Conservation (phyloP, 108 stramenopile genomes). For the Schizochytrium sp. region DNA sequence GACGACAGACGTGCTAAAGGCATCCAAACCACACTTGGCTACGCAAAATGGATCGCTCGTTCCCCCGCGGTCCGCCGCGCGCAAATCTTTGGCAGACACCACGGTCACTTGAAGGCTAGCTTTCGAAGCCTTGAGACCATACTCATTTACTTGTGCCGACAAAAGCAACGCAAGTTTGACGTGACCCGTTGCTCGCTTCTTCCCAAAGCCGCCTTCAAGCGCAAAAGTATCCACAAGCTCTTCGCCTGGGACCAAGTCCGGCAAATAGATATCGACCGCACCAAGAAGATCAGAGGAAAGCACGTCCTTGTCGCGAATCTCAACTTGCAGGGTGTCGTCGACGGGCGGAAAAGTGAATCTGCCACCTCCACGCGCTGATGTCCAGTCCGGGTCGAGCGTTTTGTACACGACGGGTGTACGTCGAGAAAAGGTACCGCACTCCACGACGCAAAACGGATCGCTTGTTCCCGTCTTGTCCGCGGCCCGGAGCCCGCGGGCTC, state of each 20-base stretch:
- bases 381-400: slow-evolving; percentile 7
- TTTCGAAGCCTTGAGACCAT: background rate
- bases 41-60: slow-evolving; percentile 2
- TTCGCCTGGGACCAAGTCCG: background rate
- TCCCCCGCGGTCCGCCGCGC: background rate
- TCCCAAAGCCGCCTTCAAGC: background rate
- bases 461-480: slow-evolving; percentile 1
- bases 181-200: background rate
- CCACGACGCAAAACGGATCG: background rate
- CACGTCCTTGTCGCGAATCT: slow-evolving; percentile 1
- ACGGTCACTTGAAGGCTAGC: background rate
- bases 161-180: background rate
- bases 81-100: background rate
- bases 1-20: background rate
- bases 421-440: background rate
- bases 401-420: background rate
- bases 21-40: background rate
- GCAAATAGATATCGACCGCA: background rate
- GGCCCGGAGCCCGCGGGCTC: background rate
- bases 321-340: background rate
- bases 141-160: background rate
- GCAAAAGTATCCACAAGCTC: background rate
- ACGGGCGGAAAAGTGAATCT: background rate
- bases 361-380: background rate
- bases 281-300: background rate